Conservation (phyloP, 139 green algal genomes). For the Edaphochlamys debaryana region DNA sequence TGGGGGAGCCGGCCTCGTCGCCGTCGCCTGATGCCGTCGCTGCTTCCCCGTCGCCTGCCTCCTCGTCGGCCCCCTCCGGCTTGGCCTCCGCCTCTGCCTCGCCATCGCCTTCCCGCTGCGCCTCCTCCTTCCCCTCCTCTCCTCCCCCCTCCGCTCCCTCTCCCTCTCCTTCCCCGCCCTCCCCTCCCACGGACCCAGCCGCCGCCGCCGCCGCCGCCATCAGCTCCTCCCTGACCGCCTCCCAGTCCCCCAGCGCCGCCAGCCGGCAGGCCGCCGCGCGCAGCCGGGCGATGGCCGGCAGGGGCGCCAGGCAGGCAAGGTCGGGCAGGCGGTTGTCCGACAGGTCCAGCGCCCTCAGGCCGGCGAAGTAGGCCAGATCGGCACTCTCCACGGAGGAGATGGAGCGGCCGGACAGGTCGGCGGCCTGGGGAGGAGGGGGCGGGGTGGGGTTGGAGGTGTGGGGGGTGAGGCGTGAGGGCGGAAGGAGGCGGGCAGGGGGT, state of each 20-base stretch:
- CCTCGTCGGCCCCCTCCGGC: not conserved
- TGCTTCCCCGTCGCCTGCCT: not conserved
- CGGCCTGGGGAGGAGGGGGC: not conserved
- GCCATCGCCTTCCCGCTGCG: too few species aligned
- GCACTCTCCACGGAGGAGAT: constrained; percentile 24
- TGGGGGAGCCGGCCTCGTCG: too few species aligned
- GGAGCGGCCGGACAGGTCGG: not conserved
- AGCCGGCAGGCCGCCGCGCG: constrained; percentile 25
- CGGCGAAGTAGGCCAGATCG: constrained; percentile 54
- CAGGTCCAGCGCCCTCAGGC: constrained; percentile 48
- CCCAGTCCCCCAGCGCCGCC: not conserved
- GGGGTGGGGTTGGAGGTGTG: too few species aligned
- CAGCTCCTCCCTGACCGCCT: not conserved
- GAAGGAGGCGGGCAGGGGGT: not conserved
- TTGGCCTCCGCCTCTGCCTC: too few species aligned
- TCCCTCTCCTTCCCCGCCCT: not conserved
- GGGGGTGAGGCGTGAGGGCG: too few species aligned
- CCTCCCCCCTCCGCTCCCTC: not conserved
- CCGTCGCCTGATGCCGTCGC: not conserved
- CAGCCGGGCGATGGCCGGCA: constrained; percentile 32
- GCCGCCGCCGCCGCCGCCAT: not conserved
- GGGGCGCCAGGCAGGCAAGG: constrained; percentile 27
- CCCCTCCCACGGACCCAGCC: not conserved
- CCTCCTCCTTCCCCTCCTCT: too few species aligned
- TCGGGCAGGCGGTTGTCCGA: constrained; percentile 57